Evolutionary conservation across 257 asterid species (phyloP), one percentile per base, ranked within the genome.

Genomic region (Verbena officinalis): DNA sequence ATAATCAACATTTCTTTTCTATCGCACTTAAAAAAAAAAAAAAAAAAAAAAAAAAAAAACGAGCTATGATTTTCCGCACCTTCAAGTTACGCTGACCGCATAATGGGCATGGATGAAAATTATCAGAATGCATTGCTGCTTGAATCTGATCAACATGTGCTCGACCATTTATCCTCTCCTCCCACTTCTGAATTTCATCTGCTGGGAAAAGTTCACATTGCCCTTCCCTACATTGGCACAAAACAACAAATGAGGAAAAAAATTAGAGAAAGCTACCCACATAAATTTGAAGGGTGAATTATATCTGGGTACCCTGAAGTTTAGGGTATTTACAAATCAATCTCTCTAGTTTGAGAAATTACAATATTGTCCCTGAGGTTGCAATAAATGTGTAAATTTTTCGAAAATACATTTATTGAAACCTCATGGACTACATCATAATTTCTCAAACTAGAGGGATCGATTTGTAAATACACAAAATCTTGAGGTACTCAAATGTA

Each of bases 141-240:
- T 68, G 85, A 16, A 83, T 56, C 64, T 82, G 93, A 61, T 81
- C 89, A 10, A 63, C 60, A 16, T 72, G 62, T 80, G 84, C 92
- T 22, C 83, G 87, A 55, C 27, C 84, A 72, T 90, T 80, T 68
- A 86, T 76, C 75, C 85, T 69, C 57, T 69, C 92, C 68, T 80
- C 89, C 96, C 97, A 87, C 68, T 68, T 64, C 83, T 66, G 85
- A 65, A 87, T 77, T 48, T 73, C 86, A 73, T 90, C 94, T 9
- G 68, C 20, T 2, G 89, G 89, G 59, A 89, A 89, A 58, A 87
- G 91, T 62, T 86, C 95, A 69, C 96, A 93, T 16, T 13, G 55
- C 64, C 83, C 88, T 5, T 67, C 84, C 81, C 98, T 91, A 65
- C 20, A 70, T 36, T 16, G 42, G 33, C 62, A 64, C 17, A 42